These are phyloP conservation scores for Xylaria sp. DNA, from an alignment of 495 filamentous ascomycete genomes.

Conservation along the genomic window DNA sequence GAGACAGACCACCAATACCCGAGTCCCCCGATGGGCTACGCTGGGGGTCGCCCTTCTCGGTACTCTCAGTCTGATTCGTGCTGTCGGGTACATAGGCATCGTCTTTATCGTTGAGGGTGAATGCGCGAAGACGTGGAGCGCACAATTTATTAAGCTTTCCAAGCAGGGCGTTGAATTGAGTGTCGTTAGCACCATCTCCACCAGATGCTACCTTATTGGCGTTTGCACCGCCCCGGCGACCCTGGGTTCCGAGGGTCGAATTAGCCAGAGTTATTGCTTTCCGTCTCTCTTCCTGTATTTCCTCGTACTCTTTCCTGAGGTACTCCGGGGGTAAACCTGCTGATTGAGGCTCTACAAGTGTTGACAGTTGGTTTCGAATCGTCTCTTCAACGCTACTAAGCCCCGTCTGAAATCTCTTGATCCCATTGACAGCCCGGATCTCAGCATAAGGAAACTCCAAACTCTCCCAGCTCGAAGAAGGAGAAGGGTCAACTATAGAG, in stretches of 20 bases:
- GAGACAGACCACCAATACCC: slow-evolving; percentile 25
- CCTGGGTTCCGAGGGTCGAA: background rate
- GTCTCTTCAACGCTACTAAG: slow-evolving; percentile 25
- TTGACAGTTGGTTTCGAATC: slow-evolving; percentile 21
- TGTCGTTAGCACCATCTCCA: background rate
- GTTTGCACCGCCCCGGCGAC: background rate
- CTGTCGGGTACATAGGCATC: background rate
- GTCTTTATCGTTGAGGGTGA: slow-evolving; percentile 12
- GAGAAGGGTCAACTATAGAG: slow-evolving; percentile 19
- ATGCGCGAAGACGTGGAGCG: slow-evolving; percentile 18
- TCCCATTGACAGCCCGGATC: slow-evolving; percentile 25
- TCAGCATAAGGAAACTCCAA: slow-evolving; percentile 25
- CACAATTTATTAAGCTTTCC: slow-evolving; percentile 32
- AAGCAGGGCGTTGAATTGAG: slow-evolving; percentile 30
- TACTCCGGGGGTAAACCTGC: slow-evolving; percentile 29
- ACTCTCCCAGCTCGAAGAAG: slow-evolving; percentile 11
- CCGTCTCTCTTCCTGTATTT: slow-evolving; percentile 11
- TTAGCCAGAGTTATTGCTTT: slow-evolving; percentile 10
- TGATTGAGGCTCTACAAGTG: slow-evolving; percentile 27
- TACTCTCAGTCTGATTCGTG: background rate
- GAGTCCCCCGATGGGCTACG: slow-evolving; percentile 27
- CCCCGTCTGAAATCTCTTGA: slow-evolving; percentile 27
- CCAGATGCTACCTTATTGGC: background rate
- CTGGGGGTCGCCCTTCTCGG: background rate
- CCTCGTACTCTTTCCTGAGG: slow-evolving; percentile 29